Evolutionary conservation across 768 basidiomycete genomes (phyloP).

Genomic region (Tricholoma saponaceum): DNA sequence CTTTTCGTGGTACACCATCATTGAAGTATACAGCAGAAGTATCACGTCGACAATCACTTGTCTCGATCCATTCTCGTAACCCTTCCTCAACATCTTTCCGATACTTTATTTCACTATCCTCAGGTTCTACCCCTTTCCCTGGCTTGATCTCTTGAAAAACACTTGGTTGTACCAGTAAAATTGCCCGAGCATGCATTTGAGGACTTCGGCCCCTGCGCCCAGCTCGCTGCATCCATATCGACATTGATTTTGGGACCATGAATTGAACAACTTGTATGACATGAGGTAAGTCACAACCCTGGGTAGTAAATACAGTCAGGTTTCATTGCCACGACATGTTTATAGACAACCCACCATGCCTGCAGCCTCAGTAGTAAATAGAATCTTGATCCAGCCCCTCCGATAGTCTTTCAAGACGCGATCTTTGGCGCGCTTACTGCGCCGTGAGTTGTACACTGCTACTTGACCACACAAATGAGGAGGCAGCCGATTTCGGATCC

Average conservation of each 20-base stretch:
- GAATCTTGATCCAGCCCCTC: slow-evolving; percentile 17
- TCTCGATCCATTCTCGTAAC: slow-evolving; percentile 21
- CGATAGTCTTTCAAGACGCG: slow-evolving; percentile 14
- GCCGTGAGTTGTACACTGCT: slow-evolving; percentile 9
- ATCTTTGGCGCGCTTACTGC: slow-evolving; percentile 10
- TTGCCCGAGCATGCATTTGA: slow-evolving; percentile 4
- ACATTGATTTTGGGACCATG: slow-evolving; percentile 15
- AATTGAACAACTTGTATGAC: slow-evolving; percentile 25
- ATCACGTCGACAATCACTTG: slow-evolving; percentile 16
- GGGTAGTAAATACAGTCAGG: background rate
- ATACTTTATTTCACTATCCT: slow-evolving; percentile 3
- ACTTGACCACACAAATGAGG: background rate
- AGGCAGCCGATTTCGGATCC: slow-evolving; percentile 4
- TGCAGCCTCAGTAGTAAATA: slow-evolving; percentile 25
- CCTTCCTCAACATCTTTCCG: slow-evolving; percentile 17
- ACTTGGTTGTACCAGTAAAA: slow-evolving; percentile 10
- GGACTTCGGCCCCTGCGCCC: slow-evolving; percentile 11
- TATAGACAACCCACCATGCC: slow-evolving; percentile 21
- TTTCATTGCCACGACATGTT: background rate
- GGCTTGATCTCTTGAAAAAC: slow-evolving; percentile 10
- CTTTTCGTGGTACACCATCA: slow-evolving; percentile 12
- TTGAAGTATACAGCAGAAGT: slow-evolving; percentile 22
- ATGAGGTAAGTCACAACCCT: slow-evolving; percentile 26
- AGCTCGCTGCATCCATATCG: slow-evolving; percentile 20
- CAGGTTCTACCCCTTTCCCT: background rate